phyloP scores from a whole-genome alignment of 768 basidiomycete species.

The Filobasidium wieringae region DNA sequence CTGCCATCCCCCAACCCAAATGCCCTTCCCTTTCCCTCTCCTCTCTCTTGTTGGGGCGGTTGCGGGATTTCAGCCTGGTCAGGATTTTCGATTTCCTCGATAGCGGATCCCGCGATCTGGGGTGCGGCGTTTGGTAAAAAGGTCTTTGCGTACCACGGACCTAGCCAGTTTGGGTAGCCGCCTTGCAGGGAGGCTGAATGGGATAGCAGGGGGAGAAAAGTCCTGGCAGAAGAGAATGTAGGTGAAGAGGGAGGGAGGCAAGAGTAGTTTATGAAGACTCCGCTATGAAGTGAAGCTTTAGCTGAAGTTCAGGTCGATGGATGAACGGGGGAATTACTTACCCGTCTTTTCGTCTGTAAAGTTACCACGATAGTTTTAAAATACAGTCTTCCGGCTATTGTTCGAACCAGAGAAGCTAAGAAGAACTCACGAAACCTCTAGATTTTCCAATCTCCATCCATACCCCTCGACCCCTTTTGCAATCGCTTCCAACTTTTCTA shows the following conservation, averaged over 20 bases:
- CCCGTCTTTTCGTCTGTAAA: conserved; percentile 15
- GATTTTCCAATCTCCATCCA: conserved; percentile 30
- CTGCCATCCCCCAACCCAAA: conserved; percentile 27
- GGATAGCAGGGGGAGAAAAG: conserved; percentile 29
- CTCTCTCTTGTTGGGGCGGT: not conserved
- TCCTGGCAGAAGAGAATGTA: conserved; percentile 13
- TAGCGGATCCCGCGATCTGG: not conserved
- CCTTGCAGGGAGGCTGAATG: conserved; percentile 25
- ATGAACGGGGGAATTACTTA: not conserved
- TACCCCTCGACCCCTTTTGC: conserved; percentile 14
- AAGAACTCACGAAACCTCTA: conserved; percentile 26
- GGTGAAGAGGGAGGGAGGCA: conserved; percentile 19
- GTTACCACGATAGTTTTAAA: not conserved
- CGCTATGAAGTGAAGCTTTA: conserved; percentile 20
- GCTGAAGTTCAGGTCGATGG: not conserved
- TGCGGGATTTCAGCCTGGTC: not conserved
- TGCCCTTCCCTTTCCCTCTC: not conserved
- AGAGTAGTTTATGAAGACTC: conserved; percentile 35
- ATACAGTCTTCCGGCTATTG: no score
- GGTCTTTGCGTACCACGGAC: conserved; percentile 26
- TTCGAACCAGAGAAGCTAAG: no score
- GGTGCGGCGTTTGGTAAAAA: conserved; percentile 5
- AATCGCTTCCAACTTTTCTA: conserved; percentile 35
- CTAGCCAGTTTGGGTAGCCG: conserved; percentile 35
- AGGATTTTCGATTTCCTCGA: not conserved